phyloP scores from a whole-genome alignment of 352 stramenopile genomes.

The Thalassiosira sp. region DNA sequence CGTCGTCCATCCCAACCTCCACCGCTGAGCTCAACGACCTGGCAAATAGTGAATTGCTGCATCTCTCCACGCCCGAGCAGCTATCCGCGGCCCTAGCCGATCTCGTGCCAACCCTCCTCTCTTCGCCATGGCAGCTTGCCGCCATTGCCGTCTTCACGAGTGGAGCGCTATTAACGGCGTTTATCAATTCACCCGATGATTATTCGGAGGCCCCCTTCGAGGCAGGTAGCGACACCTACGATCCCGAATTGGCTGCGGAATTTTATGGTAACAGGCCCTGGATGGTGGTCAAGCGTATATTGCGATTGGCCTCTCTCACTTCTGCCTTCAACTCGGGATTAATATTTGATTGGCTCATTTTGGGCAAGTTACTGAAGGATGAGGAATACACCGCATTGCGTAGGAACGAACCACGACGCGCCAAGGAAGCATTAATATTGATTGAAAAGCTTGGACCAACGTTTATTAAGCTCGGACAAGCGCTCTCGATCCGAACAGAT shows the following conservation, averaged over 20 bases:
- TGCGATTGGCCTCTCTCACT: conserved; percentile 59
- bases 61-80: neutral
- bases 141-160: conserved; percentile 36
- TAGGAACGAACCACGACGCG: conserved; percentile 57
- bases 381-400: conserved; percentile 63
- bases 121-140: conserved; percentile 46
- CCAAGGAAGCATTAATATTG: conserved; percentile 55
- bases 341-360: conserved; percentile 71
- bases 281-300: conserved; percentile 60
- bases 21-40: neutral
- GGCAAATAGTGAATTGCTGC: neutral
- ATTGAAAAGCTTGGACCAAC: conserved; percentile 64
- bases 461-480: conserved; percentile 79
- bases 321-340: conserved; percentile 61
- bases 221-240: conserved; percentile 59
- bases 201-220: conserved; percentile 52
- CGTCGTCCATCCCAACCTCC: no score
- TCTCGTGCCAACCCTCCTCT: neutral
- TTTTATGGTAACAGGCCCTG: conserved; percentile 63
- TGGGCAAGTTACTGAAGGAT: conserved; percentile 67
- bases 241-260: conserved; percentile 38
- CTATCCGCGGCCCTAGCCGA: conserved; percentile 5
- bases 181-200: conserved; percentile 53
- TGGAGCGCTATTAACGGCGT: conserved; percentile 18
- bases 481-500: conserved; percentile 78